phyloP scores from a whole-genome alignment of 2,329 filamentous ascomycete species.

The Ascosphaera acerosa region DNA sequence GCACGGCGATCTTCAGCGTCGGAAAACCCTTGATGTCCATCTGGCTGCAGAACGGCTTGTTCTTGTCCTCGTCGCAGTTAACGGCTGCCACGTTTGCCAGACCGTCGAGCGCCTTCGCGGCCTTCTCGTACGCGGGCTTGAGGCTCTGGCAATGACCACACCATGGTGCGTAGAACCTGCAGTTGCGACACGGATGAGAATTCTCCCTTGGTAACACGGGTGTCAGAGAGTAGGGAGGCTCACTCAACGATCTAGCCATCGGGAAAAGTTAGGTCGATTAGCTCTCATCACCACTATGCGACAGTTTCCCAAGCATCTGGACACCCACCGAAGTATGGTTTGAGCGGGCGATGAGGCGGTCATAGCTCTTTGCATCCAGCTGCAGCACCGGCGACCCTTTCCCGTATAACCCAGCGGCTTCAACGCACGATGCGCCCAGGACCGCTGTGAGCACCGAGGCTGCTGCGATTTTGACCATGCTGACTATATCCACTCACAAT shows the following conservation, averaged over 20 bases:
- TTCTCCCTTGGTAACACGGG: too few species aligned
- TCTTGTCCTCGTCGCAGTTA: slow-evolving; percentile 80
- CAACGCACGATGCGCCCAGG: slow-evolving; percentile 38
- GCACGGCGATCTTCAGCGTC: slow-evolving; percentile 78
- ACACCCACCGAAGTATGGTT: slow-evolving; percentile 66
- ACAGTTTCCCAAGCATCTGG: slow-evolving; percentile 1
- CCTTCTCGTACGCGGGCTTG: slow-evolving; percentile 88
- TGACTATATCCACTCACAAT: too few species aligned
- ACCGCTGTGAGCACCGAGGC: slow-evolving; percentile 31
- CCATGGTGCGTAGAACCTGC: slow-evolving; percentile 94
- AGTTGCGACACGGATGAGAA: slow-evolving; percentile 5
- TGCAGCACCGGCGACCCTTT: slow-evolving; percentile 75
- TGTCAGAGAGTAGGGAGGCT: slow-evolving; percentile 8
- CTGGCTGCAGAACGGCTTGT: slow-evolving; percentile 63
- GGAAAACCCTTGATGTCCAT: slow-evolving; percentile 90
- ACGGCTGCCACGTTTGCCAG: slow-evolving; percentile 85
- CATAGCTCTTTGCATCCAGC: slow-evolving; percentile 53
- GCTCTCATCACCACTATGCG: too few species aligned
- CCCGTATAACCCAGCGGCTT: slow-evolving; percentile 43
- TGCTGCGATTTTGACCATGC: slow-evolving; percentile 18
- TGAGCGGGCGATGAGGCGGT: slow-evolving; percentile 59
- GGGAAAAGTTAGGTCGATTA: slow-evolving; percentile 8
- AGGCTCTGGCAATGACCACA: slow-evolving; percentile 94
- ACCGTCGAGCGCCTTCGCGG: slow-evolving; percentile 66
- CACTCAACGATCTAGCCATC: slow-evolving; percentile 26